Evolutionary conservation across 768 basidiomycete genomes (phyloP), one percentile per base, ranked within the genome.

Genomic region (Daedaleopsis nitida): DNA sequence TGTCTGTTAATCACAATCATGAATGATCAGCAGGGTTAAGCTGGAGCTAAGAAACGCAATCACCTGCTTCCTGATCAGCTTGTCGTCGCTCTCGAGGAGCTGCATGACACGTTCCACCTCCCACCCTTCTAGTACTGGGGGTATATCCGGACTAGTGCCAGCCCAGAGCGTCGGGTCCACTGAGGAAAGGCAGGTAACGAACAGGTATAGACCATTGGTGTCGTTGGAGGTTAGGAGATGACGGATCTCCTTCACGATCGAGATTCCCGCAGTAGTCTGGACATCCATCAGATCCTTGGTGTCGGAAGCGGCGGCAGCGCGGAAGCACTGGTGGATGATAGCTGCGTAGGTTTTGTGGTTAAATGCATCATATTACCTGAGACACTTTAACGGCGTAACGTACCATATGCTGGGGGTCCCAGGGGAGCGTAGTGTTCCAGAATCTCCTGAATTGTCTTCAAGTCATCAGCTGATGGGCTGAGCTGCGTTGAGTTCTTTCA

Each of bases 41-140:
- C 9, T 34, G 37, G 38, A 5, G 37, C 24, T 17, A 24, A 14
- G 27, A 16, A 24, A 53, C 7, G 6, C 14, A n/a, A 58, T n/a
- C 78, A 88, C 92, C 78, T 80, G 86, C 54, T 72, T 78, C 57
- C 89, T 80, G 43, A 91, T 82, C 32, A 78, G 67, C 10, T 69
- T 63, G 69, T 94, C 92, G 1, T 78, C 72, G 2, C 83, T 85
- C 60, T 86, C 81, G 27, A 94, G 74, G 16, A 89, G 73, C 60
- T 80, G 81, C 85, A 94, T 89, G 21, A 93, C 77, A 37, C 78
- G 76, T 53, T 87, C 87, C 42, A 94, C 91, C 55, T 93, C 91
- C 80, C 82, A 83, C 56, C 78, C 83, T n/a, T 90, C 86, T 49
- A 93, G 72, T 10, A 84, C 74, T 1, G 85, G 76, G 38, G 81